These are phyloP conservation scores for Colletotrichum sp. DNA, from an alignment of 2,329 filamentous ascomycete genomes.

Conservation along the genomic window DNA sequence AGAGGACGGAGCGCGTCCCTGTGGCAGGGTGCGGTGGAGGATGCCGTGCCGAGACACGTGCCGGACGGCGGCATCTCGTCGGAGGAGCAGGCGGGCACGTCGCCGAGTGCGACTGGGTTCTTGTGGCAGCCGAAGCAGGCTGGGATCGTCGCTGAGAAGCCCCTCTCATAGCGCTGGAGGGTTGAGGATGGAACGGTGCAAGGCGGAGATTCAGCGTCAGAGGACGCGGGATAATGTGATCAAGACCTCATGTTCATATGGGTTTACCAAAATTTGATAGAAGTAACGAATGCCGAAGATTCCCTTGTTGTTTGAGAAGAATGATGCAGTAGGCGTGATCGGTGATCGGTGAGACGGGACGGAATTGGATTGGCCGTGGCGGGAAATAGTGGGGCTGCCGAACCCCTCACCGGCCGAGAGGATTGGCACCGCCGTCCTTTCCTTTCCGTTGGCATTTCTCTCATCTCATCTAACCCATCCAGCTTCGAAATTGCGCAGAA, in stretches of 20 bases:
- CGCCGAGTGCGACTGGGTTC: not conserved
- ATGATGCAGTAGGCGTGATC: not conserved
- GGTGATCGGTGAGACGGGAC: not conserved
- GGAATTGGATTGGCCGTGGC: not conserved
- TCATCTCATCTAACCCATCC: not conserved
- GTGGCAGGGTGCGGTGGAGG: not conserved
- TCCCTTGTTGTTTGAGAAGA: not conserved
- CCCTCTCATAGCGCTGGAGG: not conserved
- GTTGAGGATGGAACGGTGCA: not conserved
- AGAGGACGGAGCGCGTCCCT: slow-evolving; percentile 4
- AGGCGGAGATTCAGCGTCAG: not conserved
- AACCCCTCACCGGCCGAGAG: not conserved
- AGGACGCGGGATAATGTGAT: not conserved
- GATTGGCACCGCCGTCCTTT: not conserved
- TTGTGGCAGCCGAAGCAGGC: slow-evolving; percentile 12
- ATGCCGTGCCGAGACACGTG: slow-evolving; percentile 1
- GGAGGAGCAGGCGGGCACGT: not conserved
- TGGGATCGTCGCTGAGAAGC: not conserved
- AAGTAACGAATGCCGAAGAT: not conserved
- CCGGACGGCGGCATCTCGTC: not conserved
- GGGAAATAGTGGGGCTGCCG: not conserved
- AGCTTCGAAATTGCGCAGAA: not conserved
- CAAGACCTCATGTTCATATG: not conserved
- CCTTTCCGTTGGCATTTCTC: not conserved
- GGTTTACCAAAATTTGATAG: not conserved